These are phyloP conservation scores for Elsinoe arachidis DNA, from an alignment of 2,329 filamentous ascomycete species.

Conservation along the genomic window DNA sequence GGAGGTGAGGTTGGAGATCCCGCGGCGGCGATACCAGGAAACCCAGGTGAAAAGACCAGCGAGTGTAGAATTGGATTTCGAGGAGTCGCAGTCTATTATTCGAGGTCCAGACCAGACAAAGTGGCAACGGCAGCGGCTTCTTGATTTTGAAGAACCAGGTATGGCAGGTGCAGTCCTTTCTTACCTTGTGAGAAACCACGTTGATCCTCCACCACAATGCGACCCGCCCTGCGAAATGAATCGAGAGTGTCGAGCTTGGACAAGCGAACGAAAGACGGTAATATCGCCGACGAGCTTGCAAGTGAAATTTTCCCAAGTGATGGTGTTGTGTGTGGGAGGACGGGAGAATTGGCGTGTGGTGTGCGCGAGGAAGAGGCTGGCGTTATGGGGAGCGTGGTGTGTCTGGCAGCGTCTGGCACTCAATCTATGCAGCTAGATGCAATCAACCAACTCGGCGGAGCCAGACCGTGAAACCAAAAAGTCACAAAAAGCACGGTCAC, in stretches of 20 bases:
- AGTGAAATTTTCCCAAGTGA: neutral
- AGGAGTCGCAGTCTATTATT: too few relatives aligned
- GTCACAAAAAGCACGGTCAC: constrained; percentile 2
- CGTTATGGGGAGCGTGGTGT: neutral
- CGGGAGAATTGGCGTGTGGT: neutral
- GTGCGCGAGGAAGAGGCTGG: constrained; percentile 1
- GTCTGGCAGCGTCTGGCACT: neutral
- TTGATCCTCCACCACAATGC: neutral
- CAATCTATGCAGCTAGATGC: constrained; percentile 8
- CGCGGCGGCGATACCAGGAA: constrained; percentile 12
- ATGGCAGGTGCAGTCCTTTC: neutral
- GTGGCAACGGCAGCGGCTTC: constrained; percentile 15
- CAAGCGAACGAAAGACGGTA: neutral
- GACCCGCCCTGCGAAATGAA: neutral
- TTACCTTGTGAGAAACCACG: neutral
- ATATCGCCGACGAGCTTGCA: neutral
- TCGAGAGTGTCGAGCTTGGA: neutral
- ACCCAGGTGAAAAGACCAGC: constrained; percentile 24
- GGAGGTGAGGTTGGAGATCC: neutral
- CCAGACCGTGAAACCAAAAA: constrained; percentile 8
- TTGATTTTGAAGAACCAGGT: neutral
- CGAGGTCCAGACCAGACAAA: neutral
- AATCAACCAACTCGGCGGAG: constrained; percentile 10
- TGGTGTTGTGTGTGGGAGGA: neutral
- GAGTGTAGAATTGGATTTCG: constrained; percentile 22